Base-by-base conservation (phyloP, 2,329 filamentous ascomycete genomes). In the Passalora sequoiae region DNA sequence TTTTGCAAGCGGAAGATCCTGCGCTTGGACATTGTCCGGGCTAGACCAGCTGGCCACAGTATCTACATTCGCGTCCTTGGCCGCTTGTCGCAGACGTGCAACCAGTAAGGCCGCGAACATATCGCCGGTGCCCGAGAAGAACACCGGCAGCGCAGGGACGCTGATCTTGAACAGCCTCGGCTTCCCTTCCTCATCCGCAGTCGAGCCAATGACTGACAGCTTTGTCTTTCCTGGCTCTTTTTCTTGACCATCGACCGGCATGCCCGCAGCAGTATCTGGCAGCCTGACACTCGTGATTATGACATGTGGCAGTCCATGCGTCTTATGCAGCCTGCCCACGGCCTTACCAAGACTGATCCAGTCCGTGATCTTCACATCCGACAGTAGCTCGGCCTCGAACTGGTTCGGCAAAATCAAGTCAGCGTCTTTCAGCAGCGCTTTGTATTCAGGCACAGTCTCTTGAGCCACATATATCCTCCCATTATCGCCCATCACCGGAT, bases 401-500 rank as follows among this genome's bases (percentile, higher is more conserved):
- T 97, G 91, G 63, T 98, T 98, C 3, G 92, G 92, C 12, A 97
- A 69, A 43, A 98, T 94, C 55, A 98, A 66, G 66, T 98, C 92
- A 2, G 92, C 91, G 57, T 91, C 76, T 25, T 75, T 75, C 16
- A 97, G 72, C 44, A 95, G 73, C 17, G 73, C 73, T 67, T 88
- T 91, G 66, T 97, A 98, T 10, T 86, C 89, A 0, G 89, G 89
- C 12, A 97, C 86, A 3, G 94, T 88, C 52, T 94, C 88, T 57
- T 91, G 83, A 4, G 84, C 86, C 6, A 98, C 91, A 61, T 98
- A 98, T 9, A 98, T 74, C 54, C 78, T 80, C 38, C 89, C 92
- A 59, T 96, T 89, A 63, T 98, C 92, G 21, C 92, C 92, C 92
- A 98, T 98, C 36, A 98, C 92, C 0, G 94, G 92, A 64, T 98